Conservation (phyloP, 116 monocot species). For the Trichopus zeylanicus region DNA sequence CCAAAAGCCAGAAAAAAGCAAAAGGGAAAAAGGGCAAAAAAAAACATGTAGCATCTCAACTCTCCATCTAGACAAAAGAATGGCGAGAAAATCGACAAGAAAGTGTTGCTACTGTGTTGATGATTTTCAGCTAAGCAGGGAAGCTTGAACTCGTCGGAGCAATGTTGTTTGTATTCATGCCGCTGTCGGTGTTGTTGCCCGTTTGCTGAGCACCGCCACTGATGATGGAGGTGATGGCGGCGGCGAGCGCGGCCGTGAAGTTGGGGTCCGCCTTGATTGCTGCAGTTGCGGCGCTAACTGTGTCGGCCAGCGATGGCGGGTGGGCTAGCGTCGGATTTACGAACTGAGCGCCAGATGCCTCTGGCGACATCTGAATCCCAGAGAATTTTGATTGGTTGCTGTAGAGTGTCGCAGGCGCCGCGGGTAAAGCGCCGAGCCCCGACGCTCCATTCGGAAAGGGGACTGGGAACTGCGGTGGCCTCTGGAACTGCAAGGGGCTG, state of each 20-base stretch:
- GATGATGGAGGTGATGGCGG: constrained; percentile 65
- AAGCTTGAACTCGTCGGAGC: background rate
- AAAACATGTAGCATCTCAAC: too few species aligned
- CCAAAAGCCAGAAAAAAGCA: too few species aligned
- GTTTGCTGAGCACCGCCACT: constrained; percentile 7
- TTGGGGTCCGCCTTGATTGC: constrained; percentile 71
- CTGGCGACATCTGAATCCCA: constrained; percentile 38
- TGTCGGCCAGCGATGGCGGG: constrained; percentile 22
- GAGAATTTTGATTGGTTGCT: constrained; percentile 60
- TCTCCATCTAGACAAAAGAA: too few species aligned
- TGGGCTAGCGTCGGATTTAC: constrained; percentile 3
- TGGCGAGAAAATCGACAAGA: too few species aligned
- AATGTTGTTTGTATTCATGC: background rate
- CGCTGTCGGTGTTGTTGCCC: background rate
- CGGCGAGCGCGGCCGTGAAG: constrained; percentile 58
- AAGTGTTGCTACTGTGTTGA: too few species aligned
- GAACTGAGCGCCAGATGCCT: background rate
- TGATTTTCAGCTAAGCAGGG: too few species aligned
- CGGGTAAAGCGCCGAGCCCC: too few species aligned
- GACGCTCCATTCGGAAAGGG: constrained; percentile 1
- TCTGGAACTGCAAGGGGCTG: constrained; percentile 20
- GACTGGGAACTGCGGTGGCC: constrained; percentile 20
- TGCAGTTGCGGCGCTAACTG: constrained; percentile 46
- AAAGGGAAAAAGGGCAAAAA: too few species aligned
- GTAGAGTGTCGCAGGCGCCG: constrained; percentile 12